Percentiles rank a stretch among this genome's conserved stretches.
Evolutionary conservation across 1,139 yeast genomes (phyloP).

Genomic region (Eremothecium sinecaudum): DNA sequence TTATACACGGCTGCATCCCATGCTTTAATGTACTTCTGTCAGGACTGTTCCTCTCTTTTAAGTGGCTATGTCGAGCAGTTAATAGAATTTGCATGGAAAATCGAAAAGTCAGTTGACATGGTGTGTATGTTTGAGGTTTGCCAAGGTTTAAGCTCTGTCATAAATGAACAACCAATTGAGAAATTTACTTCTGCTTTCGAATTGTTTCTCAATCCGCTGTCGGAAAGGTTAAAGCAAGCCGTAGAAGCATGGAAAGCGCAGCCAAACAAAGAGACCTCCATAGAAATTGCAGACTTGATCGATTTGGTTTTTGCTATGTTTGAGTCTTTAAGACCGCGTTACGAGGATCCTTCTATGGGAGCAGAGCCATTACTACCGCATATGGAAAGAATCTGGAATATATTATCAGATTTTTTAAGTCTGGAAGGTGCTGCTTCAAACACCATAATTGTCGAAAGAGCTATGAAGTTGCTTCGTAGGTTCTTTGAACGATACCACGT

Average conservation of each 20-base stretch:
- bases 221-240: constrained; percentile 37
- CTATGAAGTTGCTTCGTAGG: constrained; percentile 57
- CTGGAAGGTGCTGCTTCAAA: constrained; percentile 22
- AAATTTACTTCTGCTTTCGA: constrained; percentile 39
- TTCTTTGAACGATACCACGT: constrained; percentile 45
- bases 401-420: constrained; percentile 14
- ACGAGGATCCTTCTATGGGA: constrained; percentile 27
- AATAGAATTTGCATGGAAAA: constrained; percentile 61
- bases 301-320: constrained; percentile 69
- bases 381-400: constrained; percentile 24
- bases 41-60: constrained; percentile 70
- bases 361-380: constrained; percentile 25
- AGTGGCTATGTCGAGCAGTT: constrained; percentile 68
- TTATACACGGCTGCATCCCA: constrained; percentile 82
- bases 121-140: constrained; percentile 71
- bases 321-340: constrained; percentile 45
- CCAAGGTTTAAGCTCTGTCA: constrained; percentile 83
- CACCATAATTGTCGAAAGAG: constrained; percentile 46
- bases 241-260: constrained; percentile 21
- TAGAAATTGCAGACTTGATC: constrained; percentile 60
- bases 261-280: constrained; percentile 34
- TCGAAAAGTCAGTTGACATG: constrained; percentile 47
- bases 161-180: constrained; percentile 45
- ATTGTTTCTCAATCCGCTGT: constrained; percentile 62
- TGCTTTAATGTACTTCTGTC: constrained; percentile 89